Base-by-base conservation (phyloP, 139 green algal species). In the Deuterostichococcus epilithicus region DNA sequence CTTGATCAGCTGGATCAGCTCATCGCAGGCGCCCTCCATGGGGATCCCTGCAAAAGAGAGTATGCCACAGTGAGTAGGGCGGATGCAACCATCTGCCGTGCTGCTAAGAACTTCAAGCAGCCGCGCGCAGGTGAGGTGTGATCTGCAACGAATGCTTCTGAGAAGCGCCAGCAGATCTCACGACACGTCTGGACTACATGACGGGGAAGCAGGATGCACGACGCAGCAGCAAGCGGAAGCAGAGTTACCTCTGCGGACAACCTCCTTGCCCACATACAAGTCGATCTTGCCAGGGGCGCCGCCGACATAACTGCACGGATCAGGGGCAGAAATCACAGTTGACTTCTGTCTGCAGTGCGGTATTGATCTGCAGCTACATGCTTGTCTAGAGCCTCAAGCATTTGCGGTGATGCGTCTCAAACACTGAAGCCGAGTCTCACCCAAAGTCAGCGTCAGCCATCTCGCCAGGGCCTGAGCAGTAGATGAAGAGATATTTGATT, bases 181-280 rank as follows among this genome's bases (percentile, higher is more conserved):
- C n/a, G n/a, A n/a, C n/a, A n/a, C n/a, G n/a, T n/a, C n/a, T n/a
- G n/a, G n/a, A n/a, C n/a, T n/a, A n/a, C n/a, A n/a, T n/a, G n/a
- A n/a, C n/a, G n/a, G n/a, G n/a, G 52, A 63, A 20, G 13, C 10
- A n/a, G 52, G 13, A 63, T 13, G 52, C 52, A 63, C 10, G 52
- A 28, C 26, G 26, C 18, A 23, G 18, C 42, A 52, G 52, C 10
- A 30, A 20, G 3, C n/a, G n/a, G n/a, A n/a, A n/a, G n/a, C n/a
- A n/a, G n/a, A 5, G 18, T 25, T 20, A 63, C 52, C 92, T 23
- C 90, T 82, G 69, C 86, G 77, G 39, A 99, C 94, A 6, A 99
- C 94, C 88, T 99, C 95, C 90, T 99, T 99, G 82, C 95, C 95
- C 52, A 99, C 95, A 81, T 99, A 99, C 77, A 99, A 85, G 88